These are phyloP conservation scores for Ophiobolus disseminans DNA, from an alignment of 2,329 filamentous ascomycete genomes.

Conservation along the genomic window DNA sequence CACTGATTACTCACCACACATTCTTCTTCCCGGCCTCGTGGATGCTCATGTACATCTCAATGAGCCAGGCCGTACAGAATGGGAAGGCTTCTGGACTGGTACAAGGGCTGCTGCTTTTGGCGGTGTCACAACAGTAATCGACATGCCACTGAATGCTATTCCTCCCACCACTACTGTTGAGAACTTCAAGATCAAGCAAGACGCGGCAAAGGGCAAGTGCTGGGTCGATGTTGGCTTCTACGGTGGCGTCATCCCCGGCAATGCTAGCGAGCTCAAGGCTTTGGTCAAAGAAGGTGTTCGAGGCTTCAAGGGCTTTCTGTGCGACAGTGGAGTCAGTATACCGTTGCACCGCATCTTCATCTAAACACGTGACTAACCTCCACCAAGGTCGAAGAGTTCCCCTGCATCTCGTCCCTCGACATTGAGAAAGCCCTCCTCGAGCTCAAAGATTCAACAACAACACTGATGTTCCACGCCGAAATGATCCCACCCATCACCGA, in stretches of 20 bases:
- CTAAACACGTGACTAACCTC: conserved; percentile 25
- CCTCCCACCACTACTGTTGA: conserved; percentile 90
- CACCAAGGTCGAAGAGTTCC: conserved; percentile 87
- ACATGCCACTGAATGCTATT: conserved; percentile 98
- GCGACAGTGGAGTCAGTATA: conserved; percentile 85
- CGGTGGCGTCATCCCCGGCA: conserved; percentile 91
- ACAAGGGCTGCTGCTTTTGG: conserved; percentile 93
- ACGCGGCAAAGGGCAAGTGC: conserved; percentile 83
- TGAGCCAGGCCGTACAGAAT: conserved; percentile 94
- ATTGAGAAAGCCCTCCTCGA: conserved; percentile 80
- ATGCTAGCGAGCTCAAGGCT: conserved; percentile 77
- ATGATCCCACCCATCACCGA: conserved; percentile 90
- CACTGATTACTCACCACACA: conserved; percentile 80
- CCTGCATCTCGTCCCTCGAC: conserved; percentile 81
- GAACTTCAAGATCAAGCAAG: conserved; percentile 83
- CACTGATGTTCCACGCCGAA: conserved; percentile 98
- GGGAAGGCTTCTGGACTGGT: conserved; percentile 97
- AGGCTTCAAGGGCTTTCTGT: conserved; percentile 97
- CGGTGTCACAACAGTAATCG: conserved; percentile 93
- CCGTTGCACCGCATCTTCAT: background rate
- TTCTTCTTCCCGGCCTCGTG: conserved; percentile 89
- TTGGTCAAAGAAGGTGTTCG: conserved; percentile 86
- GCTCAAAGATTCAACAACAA: conserved; percentile 81
- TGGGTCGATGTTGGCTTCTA: conserved; percentile 99
- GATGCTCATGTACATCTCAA: conserved; percentile 98